Base-by-base conservation (phyloP, 2,329 filamentous ascomycete genomes). In the Ophiosphaerella korrae region DNA sequence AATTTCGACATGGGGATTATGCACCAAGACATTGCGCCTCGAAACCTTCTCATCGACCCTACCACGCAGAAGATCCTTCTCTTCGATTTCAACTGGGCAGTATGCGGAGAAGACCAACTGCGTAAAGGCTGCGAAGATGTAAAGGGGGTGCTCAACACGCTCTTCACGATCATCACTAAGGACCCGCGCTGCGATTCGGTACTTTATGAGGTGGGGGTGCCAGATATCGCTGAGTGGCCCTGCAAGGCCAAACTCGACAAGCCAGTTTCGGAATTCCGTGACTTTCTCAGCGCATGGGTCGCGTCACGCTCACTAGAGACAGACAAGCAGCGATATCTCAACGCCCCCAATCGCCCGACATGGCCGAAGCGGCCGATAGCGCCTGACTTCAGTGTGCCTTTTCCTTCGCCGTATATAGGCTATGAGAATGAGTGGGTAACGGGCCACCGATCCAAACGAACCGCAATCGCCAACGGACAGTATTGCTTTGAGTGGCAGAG, bases 1-100 rank as follows among this genome's bases (percentile, higher is more conserved):
- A 57, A 57, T 46, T 52, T 57, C 26, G 48, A 52, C 16, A 44
- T 67, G 7, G 67, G 67, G 5, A 64, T 72, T 37, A 69, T 66
- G 49, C 61, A 73, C 58, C 65, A 72, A 60, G 54, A 58, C 38
- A 48, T 58, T 44, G 42, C 40, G 21, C 40, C 37, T 21, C 54
- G 53, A 35, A 58, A 58, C 39, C 33, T 58, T 4, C 23, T 58
- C 12, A 29, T 58, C 35, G 63, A 70, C 42, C 52, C 54, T 13
- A 14, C 49, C 26, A 48, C 52, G n/a, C 29, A 46, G 8, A 35
- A 46, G 9, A 42, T 69, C 7, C 37, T 56, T 24, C 29, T 45
- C 9, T 49, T 42, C 21, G 34, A 50, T 35, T 42, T 56, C 44
- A 32, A 48, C 35, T 53, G 50, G 50, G 53, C 56, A 26, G 51